Evolutionary conservation across 2,329 filamentous ascomycete species (phyloP), one percentile per base, ranked within the genome.

Genomic region (Fusarium camptoceras): DNA sequence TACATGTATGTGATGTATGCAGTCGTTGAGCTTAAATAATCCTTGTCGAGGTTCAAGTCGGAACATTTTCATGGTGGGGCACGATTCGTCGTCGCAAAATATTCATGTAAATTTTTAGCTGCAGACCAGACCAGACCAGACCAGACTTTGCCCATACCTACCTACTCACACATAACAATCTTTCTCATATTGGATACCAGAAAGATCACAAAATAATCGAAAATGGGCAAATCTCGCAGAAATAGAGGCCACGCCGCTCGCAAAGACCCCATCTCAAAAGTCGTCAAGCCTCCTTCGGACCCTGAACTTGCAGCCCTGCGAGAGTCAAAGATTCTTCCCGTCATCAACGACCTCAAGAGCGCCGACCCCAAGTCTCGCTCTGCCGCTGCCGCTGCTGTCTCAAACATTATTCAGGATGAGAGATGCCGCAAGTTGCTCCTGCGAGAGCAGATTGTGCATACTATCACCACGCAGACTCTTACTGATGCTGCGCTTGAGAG

Each of bases 351-450:
- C 70, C 81, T 92, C 42, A 83, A 87, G 73, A 88, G 86, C 74
- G 75, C 87, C 34, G 87, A 91, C 43, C 81, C 86, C 51, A 88
- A 87, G 76, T 84, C 83, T n/a, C 85, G 89, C 57, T 85, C 87
- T 8, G 76, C 85, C 4, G 89, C 89, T 14, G 88, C 89, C 10
- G 79, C 81, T 18, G 88, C 88, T 25, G 84, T 91, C 54, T 84
- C 85, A 61, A 90, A 87, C 78, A 85, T 90, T 54, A 86, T 91
- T 53, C 85, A 89, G 58, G 88, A 92, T 71, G 75, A 83, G 28
- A 86, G 83, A 71, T 90, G 87, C 74, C 85, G 90, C 68, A 91
- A 91, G 78, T 77, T 92, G 59, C 83, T 92, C 24, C 81, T 92
- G 64, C 83, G 89, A 24, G 90, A 92, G 78, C 88, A 91, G 77